Conservation (phyloP, 2,329 filamentous ascomycete genomes). For the Ceratocystis cacaofunesta region DNA sequence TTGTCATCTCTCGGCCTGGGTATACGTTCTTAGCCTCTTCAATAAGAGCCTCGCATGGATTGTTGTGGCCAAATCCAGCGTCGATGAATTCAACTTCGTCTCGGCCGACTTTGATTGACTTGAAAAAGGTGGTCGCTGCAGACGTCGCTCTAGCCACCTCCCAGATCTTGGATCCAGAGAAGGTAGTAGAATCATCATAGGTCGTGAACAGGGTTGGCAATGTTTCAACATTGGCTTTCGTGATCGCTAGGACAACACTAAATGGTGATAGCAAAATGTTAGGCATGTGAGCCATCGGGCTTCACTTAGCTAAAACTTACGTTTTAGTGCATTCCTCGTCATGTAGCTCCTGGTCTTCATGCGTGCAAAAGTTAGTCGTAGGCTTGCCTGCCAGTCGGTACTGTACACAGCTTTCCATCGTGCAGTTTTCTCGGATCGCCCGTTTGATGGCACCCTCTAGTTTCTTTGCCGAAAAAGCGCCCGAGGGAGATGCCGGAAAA, state of each 20-base stretch:
- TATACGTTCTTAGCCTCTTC: slow-evolving; percentile 21
- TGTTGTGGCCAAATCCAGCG: slow-evolving; percentile 23
- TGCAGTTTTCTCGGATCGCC: not conserved
- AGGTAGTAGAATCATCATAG: slow-evolving; percentile 19
- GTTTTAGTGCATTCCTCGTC: not conserved
- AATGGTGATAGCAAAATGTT: not conserved
- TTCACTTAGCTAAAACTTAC: not conserved
- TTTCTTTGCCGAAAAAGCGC: not conserved
- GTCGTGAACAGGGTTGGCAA: slow-evolving; percentile 20
- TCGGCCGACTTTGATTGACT: slow-evolving; percentile 21
- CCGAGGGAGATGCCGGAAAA: not conserved
- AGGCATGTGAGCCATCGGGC: not conserved
- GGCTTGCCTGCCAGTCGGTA: not conserved
- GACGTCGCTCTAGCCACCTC: slow-evolving; percentile 23
- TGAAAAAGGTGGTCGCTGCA: slow-evolving; percentile 23
- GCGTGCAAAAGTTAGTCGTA: not conserved
- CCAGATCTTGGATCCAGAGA: slow-evolving; percentile 22
- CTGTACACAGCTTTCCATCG: not conserved
- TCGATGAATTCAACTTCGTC: slow-evolving; percentile 23
- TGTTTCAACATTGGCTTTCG: slow-evolving; percentile 12
- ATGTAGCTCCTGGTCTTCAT: not conserved
- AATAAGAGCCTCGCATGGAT: slow-evolving; percentile 23
- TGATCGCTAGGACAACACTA: not conserved
- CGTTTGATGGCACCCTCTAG: not conserved
- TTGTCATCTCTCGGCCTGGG: slow-evolving; percentile 15